A percentile compares a stretch with the other conserved stretches of the same genome.
Evolutionary conservation across 257 asterid genomes (phyloP).

Genomic region (Jaltomata sinuosa): DNA sequence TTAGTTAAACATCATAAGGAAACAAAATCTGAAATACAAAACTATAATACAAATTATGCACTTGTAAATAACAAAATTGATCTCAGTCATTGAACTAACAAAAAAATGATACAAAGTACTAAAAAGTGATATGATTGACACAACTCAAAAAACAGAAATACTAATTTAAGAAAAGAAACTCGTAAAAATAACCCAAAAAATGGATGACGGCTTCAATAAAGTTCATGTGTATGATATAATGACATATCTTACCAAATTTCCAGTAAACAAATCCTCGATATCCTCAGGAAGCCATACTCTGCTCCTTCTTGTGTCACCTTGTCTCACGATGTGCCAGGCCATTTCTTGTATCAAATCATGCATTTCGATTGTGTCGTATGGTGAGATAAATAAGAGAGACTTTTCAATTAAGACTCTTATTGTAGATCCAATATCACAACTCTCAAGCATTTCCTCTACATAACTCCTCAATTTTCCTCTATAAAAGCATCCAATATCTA

Average conservation of each 20-base stretch:
- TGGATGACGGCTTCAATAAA: neutral
- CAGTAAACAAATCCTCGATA: neutral
- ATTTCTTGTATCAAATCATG: conserved; percentile 8
- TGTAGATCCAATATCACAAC: neutral
- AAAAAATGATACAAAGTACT: neutral
- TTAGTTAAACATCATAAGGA: neutral
- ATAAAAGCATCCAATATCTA: neutral
- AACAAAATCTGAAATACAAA: neutral
- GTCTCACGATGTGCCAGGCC: conserved; percentile 2
- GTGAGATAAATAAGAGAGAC: conserved; percentile 1
- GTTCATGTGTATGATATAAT: neutral
- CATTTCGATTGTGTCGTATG: conserved; percentile 2
- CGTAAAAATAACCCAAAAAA: neutral
- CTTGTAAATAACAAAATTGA: neutral
- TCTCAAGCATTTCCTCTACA: neutral
- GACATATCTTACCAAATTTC: conserved; percentile 2
- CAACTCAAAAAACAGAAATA: neutral
- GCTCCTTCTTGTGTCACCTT: neutral
- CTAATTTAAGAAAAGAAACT: neutral
- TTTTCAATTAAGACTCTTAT: neutral
- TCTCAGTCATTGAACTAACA: neutral
- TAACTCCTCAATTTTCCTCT: conserved; percentile 1
- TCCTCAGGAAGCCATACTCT: conserved; percentile 4
- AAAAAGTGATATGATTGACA: neutral
- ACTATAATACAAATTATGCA: neutral